Percentiles rank a stretch among this genome's conserved stretches.
Evolutionary conservation across 1,284 basidiomycete genomes (phyloP).

Genomic region (Trametes versicolor): DNA sequence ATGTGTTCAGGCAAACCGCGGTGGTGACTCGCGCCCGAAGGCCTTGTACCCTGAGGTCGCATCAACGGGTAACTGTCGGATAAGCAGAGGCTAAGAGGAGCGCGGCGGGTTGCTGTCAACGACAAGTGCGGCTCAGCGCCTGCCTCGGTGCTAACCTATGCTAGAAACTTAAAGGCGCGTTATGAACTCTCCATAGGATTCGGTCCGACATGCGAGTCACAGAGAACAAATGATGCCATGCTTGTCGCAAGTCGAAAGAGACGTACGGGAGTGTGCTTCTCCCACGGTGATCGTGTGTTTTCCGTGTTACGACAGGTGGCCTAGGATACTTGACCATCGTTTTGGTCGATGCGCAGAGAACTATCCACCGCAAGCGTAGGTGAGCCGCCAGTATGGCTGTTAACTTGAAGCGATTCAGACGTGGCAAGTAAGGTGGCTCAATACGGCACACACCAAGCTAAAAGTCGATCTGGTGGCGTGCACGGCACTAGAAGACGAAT

Average conservation of each 20-base stretch:
- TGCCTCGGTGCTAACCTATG: not conserved
- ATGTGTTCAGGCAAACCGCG: not conserved
- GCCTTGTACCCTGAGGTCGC: not conserved
- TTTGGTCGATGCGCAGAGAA: not conserved
- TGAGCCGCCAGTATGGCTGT: no score
- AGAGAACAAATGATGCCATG: no score
- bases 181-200: no score
- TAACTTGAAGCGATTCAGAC: not conserved
- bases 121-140: not conserved
- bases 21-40: not conserved
- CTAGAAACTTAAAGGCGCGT: no score
- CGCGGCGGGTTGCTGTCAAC: no score
- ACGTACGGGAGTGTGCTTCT: no score
- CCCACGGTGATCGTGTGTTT: no score
- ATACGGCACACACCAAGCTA: not conserved
- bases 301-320: no score
- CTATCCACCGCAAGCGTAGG: not conserved
- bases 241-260: not conserved
- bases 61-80: not conserved
- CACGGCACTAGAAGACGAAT: not conserved
- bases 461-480: not conserved
- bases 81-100: not conserved
- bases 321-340: no score
- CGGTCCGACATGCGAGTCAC: no score
- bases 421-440: not conserved